Conservation (phyloP, 805 yeast genomes). For the Isabelozyma pseudorhagii region DNA sequence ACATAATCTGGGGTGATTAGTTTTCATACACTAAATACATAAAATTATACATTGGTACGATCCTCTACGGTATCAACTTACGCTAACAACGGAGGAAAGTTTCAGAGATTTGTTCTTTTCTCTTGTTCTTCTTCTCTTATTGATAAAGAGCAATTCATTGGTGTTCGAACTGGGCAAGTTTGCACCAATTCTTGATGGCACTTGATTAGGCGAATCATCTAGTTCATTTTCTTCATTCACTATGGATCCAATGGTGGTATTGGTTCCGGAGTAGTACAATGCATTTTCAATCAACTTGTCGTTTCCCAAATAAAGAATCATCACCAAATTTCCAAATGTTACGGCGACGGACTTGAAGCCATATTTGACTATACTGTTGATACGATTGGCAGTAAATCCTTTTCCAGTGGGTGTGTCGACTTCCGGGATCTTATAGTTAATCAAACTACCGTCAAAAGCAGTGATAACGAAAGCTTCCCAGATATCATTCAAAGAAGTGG, state of each 20-base stretch:
- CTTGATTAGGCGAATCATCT: slow-evolving; percentile 5
- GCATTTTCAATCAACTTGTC: slow-evolving; percentile 67
- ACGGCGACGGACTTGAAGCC: slow-evolving; percentile 78
- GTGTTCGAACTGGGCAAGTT: slow-evolving; percentile 18
- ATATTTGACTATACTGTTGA: slow-evolving; percentile 64
- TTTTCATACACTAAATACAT: too few species aligned
- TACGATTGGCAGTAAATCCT: slow-evolving; percentile 45
- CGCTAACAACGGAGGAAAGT: not conserved
- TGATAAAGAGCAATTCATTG: slow-evolving; percentile 50
- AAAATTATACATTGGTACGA: not conserved
- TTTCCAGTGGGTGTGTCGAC: slow-evolving; percentile 37
- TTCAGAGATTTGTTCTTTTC: slow-evolving; percentile 6
- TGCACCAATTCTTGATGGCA: slow-evolving; percentile 7
- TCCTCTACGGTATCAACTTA: too few species aligned
- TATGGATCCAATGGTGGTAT: slow-evolving; percentile 21
- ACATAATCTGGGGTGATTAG: too few species aligned
- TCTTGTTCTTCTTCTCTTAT: slow-evolving; percentile 40
- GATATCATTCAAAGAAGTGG: slow-evolving; percentile 7
- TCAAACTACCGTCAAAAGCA: slow-evolving; percentile 60
- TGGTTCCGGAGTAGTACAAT: slow-evolving; percentile 43
- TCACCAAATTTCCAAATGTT: slow-evolving; percentile 70
- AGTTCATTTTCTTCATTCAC: slow-evolving; percentile 11
- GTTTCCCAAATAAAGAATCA: slow-evolving; percentile 71
- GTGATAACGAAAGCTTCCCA: slow-evolving; percentile 84
- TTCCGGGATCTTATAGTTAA: slow-evolving; percentile 57